A percentile compares a stretch with the other conserved stretches of the same genome.
Conservation (phyloP, 2,329 filamentous ascomycete genomes). For the Penicillium sp. region DNA sequence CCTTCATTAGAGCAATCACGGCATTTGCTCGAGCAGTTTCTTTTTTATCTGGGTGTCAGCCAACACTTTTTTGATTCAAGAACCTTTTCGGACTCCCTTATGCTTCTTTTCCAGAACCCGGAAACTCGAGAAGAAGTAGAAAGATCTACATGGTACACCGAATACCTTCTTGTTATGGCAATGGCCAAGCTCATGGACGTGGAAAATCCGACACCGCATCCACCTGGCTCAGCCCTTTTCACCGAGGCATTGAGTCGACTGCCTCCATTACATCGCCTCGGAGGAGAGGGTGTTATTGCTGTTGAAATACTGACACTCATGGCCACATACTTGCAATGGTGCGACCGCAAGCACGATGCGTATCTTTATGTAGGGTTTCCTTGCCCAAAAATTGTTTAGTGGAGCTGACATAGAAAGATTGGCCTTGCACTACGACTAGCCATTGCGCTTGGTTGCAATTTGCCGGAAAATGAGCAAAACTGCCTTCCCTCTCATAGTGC, state of each 20-base stretch:
- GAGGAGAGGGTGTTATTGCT: slow-evolving; percentile 19
- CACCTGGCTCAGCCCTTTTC: slow-evolving; percentile 22
- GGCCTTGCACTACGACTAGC: slow-evolving; percentile 24
- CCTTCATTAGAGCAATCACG: slow-evolving; percentile 23
- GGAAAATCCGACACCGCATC: slow-evolving; percentile 19
- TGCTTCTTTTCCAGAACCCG: slow-evolving; percentile 20
- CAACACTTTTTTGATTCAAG: slow-evolving; percentile 29
- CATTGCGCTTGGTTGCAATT: slow-evolving; percentile 24
- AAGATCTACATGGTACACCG: slow-evolving; percentile 22
- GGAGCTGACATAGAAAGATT: slow-evolving; percentile 13
- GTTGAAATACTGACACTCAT: slow-evolving; percentile 25
- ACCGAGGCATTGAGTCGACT: slow-evolving; percentile 22
- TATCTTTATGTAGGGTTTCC: slow-evolving; percentile 21
- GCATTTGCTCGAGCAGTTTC: slow-evolving; percentile 26
- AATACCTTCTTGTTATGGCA: slow-evolving; percentile 30
- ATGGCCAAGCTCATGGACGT: slow-evolving; percentile 31
- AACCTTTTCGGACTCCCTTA: slow-evolving; percentile 23
- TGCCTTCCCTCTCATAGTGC: slow-evolving; percentile 26
- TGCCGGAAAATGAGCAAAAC: slow-evolving; percentile 18
- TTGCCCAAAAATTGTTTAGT: too few species aligned
- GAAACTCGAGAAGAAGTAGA: slow-evolving; percentile 15
- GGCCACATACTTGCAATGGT: slow-evolving; percentile 27
- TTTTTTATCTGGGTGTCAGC: slow-evolving; percentile 29
- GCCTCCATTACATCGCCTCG: slow-evolving; percentile 19
- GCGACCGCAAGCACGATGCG: slow-evolving; percentile 25